These are phyloP conservation scores for Barbatosphaeria neglecta DNA, from an alignment of 495 filamentous ascomycete genomes.

Conservation along the genomic window DNA sequence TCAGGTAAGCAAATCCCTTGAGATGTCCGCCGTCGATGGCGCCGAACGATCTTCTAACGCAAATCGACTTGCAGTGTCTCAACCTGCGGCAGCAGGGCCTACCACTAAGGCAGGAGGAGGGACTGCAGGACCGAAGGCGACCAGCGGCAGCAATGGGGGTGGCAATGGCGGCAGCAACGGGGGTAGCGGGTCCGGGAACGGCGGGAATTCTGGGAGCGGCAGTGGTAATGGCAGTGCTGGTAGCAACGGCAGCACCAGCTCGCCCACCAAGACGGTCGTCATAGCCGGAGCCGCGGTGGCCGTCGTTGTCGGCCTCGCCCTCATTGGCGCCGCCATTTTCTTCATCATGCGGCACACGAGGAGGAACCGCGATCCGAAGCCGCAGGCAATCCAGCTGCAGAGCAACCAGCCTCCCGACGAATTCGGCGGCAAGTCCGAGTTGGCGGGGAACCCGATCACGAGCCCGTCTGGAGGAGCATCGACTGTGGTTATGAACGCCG, in stretches of 20 bases:
- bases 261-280: constrained; percentile 4
- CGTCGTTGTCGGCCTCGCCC: constrained; percentile 17
- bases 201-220: constrained; percentile 2
- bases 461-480: constrained; percentile 3
- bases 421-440: constrained; percentile 22
- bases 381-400: constrained; percentile 2
- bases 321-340: constrained; percentile 21
- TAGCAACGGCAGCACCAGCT: background rate
- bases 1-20: constrained; percentile 11
- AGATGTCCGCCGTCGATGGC: no score
- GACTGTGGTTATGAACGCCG: background rate
- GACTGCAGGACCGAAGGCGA: background rate
- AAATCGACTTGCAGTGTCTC: constrained; percentile 8
- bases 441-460: constrained; percentile 11
- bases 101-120: constrained; percentile 2
- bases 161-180: constrained; percentile 1
- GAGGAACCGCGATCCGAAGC: constrained; percentile 1
- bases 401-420: background rate
- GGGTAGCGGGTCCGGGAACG: background rate
- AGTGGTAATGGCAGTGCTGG: constrained; percentile 1
- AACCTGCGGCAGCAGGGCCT: background rate
- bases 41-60: constrained; percentile 4
- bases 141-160: constrained; percentile 3
- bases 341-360: constrained; percentile 13
- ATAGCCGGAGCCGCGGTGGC: constrained; percentile 29